Evolutionary conservation across 2,329 filamentous ascomycete genomes (phyloP).

Genomic region (Penicillium occitanis): DNA sequence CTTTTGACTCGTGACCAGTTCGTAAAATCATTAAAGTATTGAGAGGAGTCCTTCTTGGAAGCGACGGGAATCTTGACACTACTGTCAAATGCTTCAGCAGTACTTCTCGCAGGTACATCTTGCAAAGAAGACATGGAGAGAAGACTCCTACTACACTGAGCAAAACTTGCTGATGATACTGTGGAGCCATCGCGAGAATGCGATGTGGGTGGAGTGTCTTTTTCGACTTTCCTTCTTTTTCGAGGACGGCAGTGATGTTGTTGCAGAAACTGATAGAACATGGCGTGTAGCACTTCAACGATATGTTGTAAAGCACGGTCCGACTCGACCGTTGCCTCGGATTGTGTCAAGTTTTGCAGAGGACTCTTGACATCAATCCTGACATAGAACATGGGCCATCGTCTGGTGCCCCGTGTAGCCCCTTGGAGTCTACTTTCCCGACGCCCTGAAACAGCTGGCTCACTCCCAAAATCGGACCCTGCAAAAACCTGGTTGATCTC

Average conservation of each 20-base stretch:
- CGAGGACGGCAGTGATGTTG: slow-evolving; percentile 67
- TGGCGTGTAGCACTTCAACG: slow-evolving; percentile 64
- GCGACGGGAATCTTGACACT: slow-evolving; percentile 35
- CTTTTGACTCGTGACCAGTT: slow-evolving; percentile 46
- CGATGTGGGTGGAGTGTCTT: slow-evolving; percentile 15
- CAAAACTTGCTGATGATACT: neutral
- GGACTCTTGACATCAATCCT: slow-evolving; percentile 57
- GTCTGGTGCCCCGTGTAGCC: slow-evolving; percentile 66
- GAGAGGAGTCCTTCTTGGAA: slow-evolving; percentile 20
- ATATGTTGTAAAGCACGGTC: slow-evolving; percentile 56
- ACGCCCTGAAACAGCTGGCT: slow-evolving; percentile 43
- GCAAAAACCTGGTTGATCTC: slow-evolving; percentile 76
- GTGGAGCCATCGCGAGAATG: neutral
- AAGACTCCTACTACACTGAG: neutral
- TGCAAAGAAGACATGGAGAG: neutral
- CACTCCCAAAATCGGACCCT: slow-evolving; percentile 70
- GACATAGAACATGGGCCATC: slow-evolving; percentile 89
- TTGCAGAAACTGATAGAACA: slow-evolving; percentile 72
- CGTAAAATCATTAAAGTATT: slow-evolving; percentile 31
- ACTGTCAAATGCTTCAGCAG: slow-evolving; percentile 10
- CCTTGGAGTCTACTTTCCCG: slow-evolving; percentile 49
- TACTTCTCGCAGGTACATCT: neutral
- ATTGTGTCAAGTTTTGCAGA: slow-evolving; percentile 43
- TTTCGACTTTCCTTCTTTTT: slow-evolving; percentile 24
- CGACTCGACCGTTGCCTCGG: slow-evolving; percentile 33